Conservation (phyloP, 75 land plant species). For the Selaginella moellendorffii region DNA sequence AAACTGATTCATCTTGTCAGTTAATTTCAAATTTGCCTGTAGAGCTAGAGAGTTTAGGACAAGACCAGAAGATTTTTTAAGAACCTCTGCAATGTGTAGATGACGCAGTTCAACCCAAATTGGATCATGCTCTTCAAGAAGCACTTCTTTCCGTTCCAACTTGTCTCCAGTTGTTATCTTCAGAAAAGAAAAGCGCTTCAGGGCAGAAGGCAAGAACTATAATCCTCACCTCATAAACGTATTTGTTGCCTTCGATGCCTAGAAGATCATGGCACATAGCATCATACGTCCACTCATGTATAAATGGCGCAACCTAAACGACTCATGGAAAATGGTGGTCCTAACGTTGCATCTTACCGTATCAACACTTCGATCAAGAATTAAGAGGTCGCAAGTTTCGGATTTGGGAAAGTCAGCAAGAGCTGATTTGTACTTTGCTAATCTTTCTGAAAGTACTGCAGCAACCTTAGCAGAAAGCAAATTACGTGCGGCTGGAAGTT, state of each 20-base stretch:
- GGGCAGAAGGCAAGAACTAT: no score
- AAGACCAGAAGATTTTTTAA: no score
- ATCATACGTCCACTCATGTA: conserved; percentile 99
- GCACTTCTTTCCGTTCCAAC: conserved; percentile 81
- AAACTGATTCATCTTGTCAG: conserved; percentile 80
- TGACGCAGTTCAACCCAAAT: conserved; percentile 93
- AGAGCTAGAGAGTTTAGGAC: no score
- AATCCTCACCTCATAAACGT: conserved; percentile 64
- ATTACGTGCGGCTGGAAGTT: conserved; percentile 56
- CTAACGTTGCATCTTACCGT: conserved; percentile 32
- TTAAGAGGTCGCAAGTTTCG: conserved; percentile 91
- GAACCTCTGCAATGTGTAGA: conserved; percentile 71
- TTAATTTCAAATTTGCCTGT: conserved; percentile 72
- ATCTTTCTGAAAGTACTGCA: conserved; percentile 65
- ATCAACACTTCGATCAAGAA: conserved; percentile 87
- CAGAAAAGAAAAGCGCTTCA: no score
- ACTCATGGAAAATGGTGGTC: neutral
- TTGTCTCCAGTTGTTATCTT: conserved; percentile 40
- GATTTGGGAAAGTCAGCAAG: conserved; percentile 53
- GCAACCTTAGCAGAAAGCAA: conserved; percentile 86
- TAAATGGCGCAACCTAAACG: conserved; percentile 76
- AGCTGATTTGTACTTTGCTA: conserved; percentile 48
- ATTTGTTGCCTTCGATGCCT: conserved; percentile 90
- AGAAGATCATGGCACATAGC: conserved; percentile 98
- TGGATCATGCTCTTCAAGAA: conserved; percentile 99